A percentile compares a stretch with the other conserved stretches of the same genome.
Conservation (phyloP, 805 yeast species). For the Brettanomyces naardenensis region DNA sequence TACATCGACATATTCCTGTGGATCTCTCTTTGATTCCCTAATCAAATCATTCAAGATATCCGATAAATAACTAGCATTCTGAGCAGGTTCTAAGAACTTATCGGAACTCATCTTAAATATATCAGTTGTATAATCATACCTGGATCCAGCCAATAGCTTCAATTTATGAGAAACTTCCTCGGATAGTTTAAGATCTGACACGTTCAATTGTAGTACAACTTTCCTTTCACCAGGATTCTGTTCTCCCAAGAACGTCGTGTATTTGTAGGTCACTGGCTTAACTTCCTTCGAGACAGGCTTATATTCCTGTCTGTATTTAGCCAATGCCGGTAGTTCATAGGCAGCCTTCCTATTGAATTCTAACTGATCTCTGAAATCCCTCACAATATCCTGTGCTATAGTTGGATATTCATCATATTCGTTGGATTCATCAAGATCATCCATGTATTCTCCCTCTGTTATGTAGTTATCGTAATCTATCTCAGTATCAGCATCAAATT, state of each 20-base stretch:
- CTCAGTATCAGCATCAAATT: constrained; percentile 30
- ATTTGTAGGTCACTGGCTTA: constrained; percentile 58
- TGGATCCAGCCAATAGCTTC: constrained; percentile 66
- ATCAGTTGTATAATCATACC: constrained; percentile 59
- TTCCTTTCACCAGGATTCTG: constrained; percentile 59
- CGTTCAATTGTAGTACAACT: constrained; percentile 52
- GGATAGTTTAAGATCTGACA: constrained; percentile 45
- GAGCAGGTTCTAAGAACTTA: constrained; percentile 68
- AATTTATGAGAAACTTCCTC: constrained; percentile 61
- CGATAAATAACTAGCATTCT: constrained; percentile 70
- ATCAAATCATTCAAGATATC: constrained; percentile 56
- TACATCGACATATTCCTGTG: constrained; percentile 60
- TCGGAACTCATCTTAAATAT: constrained; percentile 57
- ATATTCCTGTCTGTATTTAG: constrained; percentile 67
- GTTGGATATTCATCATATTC: constrained; percentile 61
- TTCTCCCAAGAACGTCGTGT: constrained; percentile 70
- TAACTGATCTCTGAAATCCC: constrained; percentile 67
- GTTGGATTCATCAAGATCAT: constrained; percentile 29
- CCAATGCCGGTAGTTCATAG: constrained; percentile 81
- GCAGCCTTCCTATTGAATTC: constrained; percentile 79
- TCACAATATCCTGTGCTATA: constrained; percentile 62
- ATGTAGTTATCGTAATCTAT: constrained; percentile 34
- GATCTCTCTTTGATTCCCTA: constrained; percentile 52
- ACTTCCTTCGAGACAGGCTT: constrained; percentile 34
- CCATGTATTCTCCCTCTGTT: constrained; percentile 25